Percentiles rank a stretch among this genome's conserved stretches.
Evolutionary conservation across 192 early-diverging fungal species (phyloP).

Genomic region (Gaertneriomyces sp.): DNA sequence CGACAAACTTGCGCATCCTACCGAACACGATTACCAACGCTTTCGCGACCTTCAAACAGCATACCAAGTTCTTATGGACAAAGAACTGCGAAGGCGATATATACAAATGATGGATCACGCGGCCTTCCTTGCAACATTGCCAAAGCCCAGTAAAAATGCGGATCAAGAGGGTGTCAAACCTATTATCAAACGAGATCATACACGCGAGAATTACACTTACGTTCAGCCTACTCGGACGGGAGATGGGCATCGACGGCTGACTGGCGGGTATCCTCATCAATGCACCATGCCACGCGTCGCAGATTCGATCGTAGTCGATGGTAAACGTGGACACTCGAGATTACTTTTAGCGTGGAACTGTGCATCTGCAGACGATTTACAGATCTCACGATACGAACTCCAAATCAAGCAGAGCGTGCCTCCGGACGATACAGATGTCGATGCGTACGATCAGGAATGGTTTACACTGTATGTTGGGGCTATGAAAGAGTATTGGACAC

Average conservation of each 20-base stretch:
- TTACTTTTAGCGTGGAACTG: conserved; percentile 22
- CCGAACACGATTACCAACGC: conserved; percentile 30
- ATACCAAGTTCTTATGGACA: conserved; percentile 27
- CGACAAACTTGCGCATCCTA: conserved; percentile 25
- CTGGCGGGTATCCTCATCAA: conserved; percentile 29
- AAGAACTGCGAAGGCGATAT: conserved; percentile 27
- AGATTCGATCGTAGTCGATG: conserved; percentile 16
- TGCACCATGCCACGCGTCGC: conserved; percentile 28
- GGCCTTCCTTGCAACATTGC: conserved; percentile 26
- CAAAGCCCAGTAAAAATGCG: conserved; percentile 20
- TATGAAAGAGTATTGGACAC: conserved; percentile 26
- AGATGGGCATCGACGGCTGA: conserved; percentile 23
- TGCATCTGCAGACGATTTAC: conserved; percentile 26
- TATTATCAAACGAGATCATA: conserved; percentile 24
- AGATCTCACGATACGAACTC: conserved; percentile 29
- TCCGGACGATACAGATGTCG: background rate
- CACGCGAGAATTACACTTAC: background rate
- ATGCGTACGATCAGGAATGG: conserved; percentile 9
- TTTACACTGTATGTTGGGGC: conserved; percentile 18
- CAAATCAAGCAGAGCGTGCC: conserved; percentile 17
- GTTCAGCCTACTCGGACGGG: conserved; percentile 20
- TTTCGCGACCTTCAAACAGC: conserved; percentile 31
- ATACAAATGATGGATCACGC: conserved; percentile 35
- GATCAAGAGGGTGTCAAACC: conserved; percentile 29
- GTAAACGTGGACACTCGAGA: conserved; percentile 17